These are phyloP conservation scores for Metschnikowia henanensis DNA, from an alignment of 805 yeast genomes.

Conservation along the genomic window DNA sequence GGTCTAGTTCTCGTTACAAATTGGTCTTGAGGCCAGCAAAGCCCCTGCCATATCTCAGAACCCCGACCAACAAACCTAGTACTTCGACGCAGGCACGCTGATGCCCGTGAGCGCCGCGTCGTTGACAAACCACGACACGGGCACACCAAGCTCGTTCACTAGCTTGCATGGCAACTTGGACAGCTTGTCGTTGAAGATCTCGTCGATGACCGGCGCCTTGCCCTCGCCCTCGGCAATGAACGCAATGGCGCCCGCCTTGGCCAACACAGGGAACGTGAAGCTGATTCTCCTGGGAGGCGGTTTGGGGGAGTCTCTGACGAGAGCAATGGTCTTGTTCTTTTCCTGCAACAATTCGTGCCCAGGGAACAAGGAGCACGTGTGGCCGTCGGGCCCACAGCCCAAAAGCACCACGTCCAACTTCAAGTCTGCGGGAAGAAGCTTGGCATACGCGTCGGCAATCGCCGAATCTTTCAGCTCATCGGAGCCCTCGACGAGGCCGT, in stretches of 20 bases:
- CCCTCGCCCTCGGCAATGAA: conserved; percentile 91
- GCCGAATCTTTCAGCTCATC: conserved; percentile 44
- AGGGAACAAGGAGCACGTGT: conserved; percentile 91
- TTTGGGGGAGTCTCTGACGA: conserved; percentile 83
- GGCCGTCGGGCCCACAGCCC: conserved; percentile 97
- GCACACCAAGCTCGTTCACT: conserved; percentile 58
- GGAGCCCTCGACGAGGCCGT: conserved; percentile 44
- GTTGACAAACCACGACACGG: conserved; percentile 83
- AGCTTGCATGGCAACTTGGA: conserved; percentile 66
- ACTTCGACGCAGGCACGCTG: conserved; percentile 38
- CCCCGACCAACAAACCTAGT: conserved; percentile 23
- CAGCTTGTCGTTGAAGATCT: conserved; percentile 59
- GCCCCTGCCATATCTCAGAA: no score
- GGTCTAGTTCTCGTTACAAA: no score
- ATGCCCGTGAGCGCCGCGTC: conserved; percentile 73
- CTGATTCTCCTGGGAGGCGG: conserved; percentile 94
- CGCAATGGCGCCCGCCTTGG: conserved; percentile 53
- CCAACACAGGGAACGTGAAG: conserved; percentile 76
- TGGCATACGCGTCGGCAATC: conserved; percentile 65
- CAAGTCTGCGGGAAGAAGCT: conserved; percentile 48
- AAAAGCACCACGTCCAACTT: conserved; percentile 66
- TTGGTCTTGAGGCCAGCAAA: no score
- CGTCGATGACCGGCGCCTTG: conserved; percentile 69
- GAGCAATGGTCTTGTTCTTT: conserved; percentile 50
- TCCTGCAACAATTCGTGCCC: conserved; percentile 70